Conservation (phyloP, 768 basidiomycete species). For the Mycena indigotica region DNA sequence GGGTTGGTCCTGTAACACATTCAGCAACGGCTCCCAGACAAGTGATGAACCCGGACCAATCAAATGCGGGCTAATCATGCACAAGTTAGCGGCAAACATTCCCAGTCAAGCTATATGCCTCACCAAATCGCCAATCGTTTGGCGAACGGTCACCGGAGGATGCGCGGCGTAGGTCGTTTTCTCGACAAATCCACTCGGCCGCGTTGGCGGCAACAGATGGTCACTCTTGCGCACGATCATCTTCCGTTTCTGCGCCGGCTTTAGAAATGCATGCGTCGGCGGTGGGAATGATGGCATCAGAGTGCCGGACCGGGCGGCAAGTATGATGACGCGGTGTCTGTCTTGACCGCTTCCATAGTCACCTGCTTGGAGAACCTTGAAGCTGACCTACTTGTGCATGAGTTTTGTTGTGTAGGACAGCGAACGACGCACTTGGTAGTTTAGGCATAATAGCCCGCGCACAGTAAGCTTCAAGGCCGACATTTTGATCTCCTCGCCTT, state of each 20-base stretch:
- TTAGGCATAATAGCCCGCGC: conserved; percentile 41
- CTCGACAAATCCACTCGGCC: conserved; percentile 26
- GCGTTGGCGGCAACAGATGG: conserved; percentile 31
- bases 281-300: conserved; percentile 48
- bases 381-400: conserved; percentile 47
- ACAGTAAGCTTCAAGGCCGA: conserved; percentile 49
- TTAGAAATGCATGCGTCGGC: conserved; percentile 43
- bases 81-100: background rate
- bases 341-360: conserved; percentile 53
- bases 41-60: conserved; percentile 5
- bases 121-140: conserved; percentile 55
- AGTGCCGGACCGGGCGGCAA: conserved; percentile 42
- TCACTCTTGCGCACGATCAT: conserved; percentile 35
- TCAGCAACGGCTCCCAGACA: background rate
- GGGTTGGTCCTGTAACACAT: conserved; percentile 1
- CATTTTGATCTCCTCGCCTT: conserved; percentile 21
- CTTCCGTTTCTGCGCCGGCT: conserved; percentile 24
- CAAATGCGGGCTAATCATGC: conserved; percentile 9
- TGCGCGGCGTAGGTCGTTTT: conserved; percentile 40
- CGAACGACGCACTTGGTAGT: conserved; percentile 35
- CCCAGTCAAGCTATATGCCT: conserved; percentile 22
- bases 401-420: conserved; percentile 1
- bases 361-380: conserved; percentile 49
- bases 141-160: conserved; percentile 45
- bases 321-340: conserved; percentile 50